phyloP scores from a whole-genome alignment of 208 protist genomes.

The Vickermania spadyakhi region DNA sequence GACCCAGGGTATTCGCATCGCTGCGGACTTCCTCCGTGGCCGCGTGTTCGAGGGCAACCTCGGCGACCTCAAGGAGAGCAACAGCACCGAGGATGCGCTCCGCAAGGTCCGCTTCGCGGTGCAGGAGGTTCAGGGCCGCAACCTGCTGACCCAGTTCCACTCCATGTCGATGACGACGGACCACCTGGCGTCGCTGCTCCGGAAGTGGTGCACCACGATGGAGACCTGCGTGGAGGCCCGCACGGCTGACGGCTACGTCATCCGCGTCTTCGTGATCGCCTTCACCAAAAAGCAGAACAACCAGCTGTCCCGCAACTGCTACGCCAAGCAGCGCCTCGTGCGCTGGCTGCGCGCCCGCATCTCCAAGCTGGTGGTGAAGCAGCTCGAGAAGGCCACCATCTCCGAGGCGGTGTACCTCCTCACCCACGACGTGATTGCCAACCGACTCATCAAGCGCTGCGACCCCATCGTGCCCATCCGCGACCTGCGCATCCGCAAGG shows the following conservation, averaged over 20 bases:
- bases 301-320: slow-evolving; percentile 96
- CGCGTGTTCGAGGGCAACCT: slow-evolving; percentile 97
- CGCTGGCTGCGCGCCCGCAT: slow-evolving; percentile 93
- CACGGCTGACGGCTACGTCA: slow-evolving; percentile 95
- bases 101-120: slow-evolving; percentile 96
- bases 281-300: slow-evolving; percentile 95
- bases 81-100: slow-evolving; percentile 73
- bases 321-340: slow-evolving; percentile 95
- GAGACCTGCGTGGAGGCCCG: slow-evolving; percentile 93
- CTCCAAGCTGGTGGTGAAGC: slow-evolving; percentile 91
- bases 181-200: slow-evolving; percentile 95
- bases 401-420: slow-evolving; percentile 94
- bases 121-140: slow-evolving; percentile 96
- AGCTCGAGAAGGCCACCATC: slow-evolving; percentile 84
- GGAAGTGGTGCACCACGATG: slow-evolving; percentile 99
- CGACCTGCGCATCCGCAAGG: slow-evolving; percentile 98
- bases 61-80: slow-evolving; percentile 94
- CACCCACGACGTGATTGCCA: slow-evolving; percentile 91
- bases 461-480: slow-evolving; percentile 95
- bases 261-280: slow-evolving; percentile 97
- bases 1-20: slow-evolving; percentile 93
- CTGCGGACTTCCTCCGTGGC: slow-evolving; percentile 93
- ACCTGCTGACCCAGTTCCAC: slow-evolving; percentile 98
- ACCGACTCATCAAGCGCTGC: slow-evolving; percentile 93
- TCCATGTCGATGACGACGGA: slow-evolving; percentile 98